These are phyloP conservation scores for Phytophthora meadii DNA, from an alignment of 352 stramenopile species.

Conservation along the genomic window DNA sequence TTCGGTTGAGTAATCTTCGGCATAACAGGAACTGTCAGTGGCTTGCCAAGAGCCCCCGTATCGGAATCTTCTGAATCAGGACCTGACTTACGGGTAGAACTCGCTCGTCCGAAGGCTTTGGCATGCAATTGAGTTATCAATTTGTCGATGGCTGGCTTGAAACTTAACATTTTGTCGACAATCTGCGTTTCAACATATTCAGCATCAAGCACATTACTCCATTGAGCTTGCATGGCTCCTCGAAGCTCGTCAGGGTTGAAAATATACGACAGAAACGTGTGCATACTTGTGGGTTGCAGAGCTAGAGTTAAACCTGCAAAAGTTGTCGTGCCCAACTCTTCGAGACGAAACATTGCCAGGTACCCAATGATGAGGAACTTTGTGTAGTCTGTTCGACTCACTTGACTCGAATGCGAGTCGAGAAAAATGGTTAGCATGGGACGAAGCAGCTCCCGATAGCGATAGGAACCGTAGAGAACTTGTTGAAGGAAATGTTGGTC, in stretches of 20 bases:
- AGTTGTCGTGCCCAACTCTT: constrained; percentile 77
- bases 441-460: constrained; percentile 89
- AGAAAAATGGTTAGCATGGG: constrained; percentile 85
- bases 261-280: constrained; percentile 87
- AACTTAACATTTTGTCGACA: constrained; percentile 65
- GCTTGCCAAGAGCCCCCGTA: constrained; percentile 62
- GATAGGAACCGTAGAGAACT: constrained; percentile 90
- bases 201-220: constrained; percentile 84
- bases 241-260: constrained; percentile 76
- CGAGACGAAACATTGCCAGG: constrained; percentile 88
- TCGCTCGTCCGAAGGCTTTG: constrained; percentile 68
- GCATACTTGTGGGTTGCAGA: constrained; percentile 88
- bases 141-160: constrained; percentile 41
- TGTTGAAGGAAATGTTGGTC: constrained; percentile 87
- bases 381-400: constrained; percentile 89
- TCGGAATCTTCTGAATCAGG: background rate
- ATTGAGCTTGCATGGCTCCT: constrained; percentile 77
- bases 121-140: constrained; percentile 64
- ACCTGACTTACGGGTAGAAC: constrained; percentile 15
- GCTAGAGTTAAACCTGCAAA: constrained; percentile 70
- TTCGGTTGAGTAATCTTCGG: constrained; percentile 90
- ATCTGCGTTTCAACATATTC: constrained; percentile 85
- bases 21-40: constrained; percentile 69
- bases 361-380: constrained; percentile 93
- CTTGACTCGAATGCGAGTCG: constrained; percentile 74